Percentiles rank a stretch among this genome's conserved stretches.
These are phyloP conservation scores for Theobroma grandiflorum DNA, from an alignment of 441 rosid genomes.

Conservation along the genomic window DNA sequence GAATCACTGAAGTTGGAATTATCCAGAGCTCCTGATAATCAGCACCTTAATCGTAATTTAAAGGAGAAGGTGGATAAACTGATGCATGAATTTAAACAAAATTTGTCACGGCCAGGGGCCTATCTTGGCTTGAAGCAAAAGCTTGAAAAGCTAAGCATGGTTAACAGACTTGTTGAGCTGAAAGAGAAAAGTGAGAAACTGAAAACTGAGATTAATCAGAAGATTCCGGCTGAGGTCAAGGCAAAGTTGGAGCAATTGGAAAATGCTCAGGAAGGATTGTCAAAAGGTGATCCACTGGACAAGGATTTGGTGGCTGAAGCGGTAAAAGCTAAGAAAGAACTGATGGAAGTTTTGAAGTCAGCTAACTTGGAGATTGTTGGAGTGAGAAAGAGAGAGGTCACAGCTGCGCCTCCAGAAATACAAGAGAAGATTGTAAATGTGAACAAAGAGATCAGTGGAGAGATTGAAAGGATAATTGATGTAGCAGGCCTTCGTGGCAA, in stretches of 20 bases:
- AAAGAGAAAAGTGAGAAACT: conserved; percentile 45
- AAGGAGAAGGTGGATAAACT: conserved; percentile 43
- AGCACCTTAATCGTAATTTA: conserved; percentile 31
- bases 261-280: conserved; percentile 39
- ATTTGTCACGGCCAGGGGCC: conserved; percentile 51
- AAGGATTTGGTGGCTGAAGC: conserved; percentile 38
- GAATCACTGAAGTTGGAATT: conserved; percentile 49
- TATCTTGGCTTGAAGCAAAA: conserved; percentile 56
- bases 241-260: conserved; percentile 42
- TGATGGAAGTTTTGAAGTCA: conserved; percentile 37
- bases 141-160: conserved; percentile 48
- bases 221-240: conserved; percentile 43
- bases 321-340: conserved; percentile 42
- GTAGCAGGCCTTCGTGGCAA: conserved; percentile 34
- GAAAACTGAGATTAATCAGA: conserved; percentile 44
- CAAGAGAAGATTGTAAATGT: conserved; percentile 33
- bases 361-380: conserved; percentile 48
- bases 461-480: conserved; percentile 40
- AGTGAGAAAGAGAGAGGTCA: conserved; percentile 32
- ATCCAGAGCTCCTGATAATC: conserved; percentile 41
- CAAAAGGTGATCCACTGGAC: conserved; percentile 39
- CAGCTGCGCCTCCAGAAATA: conserved; percentile 27
- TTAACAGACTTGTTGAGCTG: conserved; percentile 39
- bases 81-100: conserved; percentile 44
- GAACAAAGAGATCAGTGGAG: conserved; percentile 38